Conservation (phyloP, 2,329 filamentous ascomycete genomes). For the Venturia oleaginea region DNA sequence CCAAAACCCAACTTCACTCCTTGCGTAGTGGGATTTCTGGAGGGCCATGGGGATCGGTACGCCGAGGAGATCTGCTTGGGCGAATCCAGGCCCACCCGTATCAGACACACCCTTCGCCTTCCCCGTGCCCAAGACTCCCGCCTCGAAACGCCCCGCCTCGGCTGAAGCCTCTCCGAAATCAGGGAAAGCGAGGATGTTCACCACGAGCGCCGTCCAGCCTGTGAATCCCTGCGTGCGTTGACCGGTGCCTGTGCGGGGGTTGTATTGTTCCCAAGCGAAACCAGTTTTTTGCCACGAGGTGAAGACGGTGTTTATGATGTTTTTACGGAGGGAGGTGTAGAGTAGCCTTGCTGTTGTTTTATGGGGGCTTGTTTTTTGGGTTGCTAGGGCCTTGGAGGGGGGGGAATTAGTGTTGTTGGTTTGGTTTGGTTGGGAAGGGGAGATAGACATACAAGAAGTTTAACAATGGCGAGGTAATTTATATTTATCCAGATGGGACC, state of each 20-base stretch:
- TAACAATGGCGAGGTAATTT: constrained; percentile 74
- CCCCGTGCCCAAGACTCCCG: too few species aligned
- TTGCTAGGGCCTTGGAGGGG: too few species aligned
- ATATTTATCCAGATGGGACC: constrained; percentile 92
- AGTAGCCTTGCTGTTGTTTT: constrained; percentile 59
- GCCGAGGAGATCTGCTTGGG: too few species aligned
- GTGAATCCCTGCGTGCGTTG: constrained; percentile 97
- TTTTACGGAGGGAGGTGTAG: constrained; percentile 69
- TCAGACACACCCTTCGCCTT: too few species aligned
- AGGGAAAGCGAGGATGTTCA: constrained; percentile 95
- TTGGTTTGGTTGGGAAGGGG: constrained; percentile 2
- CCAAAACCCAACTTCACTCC: not conserved
- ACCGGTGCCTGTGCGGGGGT: constrained; percentile 84
- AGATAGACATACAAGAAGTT: constrained; percentile 60
- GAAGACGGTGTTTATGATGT: constrained; percentile 83
- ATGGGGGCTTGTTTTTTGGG: constrained; percentile 56
- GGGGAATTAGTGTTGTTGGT: constrained; percentile 15
- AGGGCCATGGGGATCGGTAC: too few species aligned
- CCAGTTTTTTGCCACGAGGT: constrained; percentile 82
- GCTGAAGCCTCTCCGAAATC: constrained; percentile 35
- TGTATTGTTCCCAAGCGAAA: constrained; percentile 98
- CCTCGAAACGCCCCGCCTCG: too few species aligned
- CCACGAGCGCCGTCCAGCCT: constrained; percentile 96
- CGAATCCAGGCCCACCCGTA: too few species aligned
- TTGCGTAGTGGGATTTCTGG: too few species aligned